phyloP scores from a whole-genome alignment of 345 rosid species.

The Rhodamnia rubescens region DNA sequence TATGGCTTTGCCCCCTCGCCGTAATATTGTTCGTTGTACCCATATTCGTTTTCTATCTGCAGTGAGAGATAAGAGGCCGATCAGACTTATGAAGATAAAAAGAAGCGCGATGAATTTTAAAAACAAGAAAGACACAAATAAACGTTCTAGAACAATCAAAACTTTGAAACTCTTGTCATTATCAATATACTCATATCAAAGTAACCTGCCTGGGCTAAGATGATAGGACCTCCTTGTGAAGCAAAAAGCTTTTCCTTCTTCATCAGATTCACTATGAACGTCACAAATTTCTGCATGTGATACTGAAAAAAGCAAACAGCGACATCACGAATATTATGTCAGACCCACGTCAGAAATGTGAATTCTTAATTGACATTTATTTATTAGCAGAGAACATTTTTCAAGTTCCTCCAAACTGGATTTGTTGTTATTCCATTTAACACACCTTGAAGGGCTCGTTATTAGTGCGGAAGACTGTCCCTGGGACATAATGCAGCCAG shows the following conservation, averaged over 20 bases:
- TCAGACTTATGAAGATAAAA: neutral
- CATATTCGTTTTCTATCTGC: conserved; percentile 94
- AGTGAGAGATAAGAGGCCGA: neutral
- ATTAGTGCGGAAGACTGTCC: conserved; percentile 77
- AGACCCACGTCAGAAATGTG: neutral
- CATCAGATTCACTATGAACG: conserved; percentile 66
- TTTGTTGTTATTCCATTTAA: neutral
- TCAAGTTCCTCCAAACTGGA: neutral
- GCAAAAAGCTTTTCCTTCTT: conserved; percentile 85
- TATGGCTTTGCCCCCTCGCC: conserved; percentile 73
- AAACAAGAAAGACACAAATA: neutral
- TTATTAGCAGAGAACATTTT: neutral
- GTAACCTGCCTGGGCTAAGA: conserved; percentile 71
- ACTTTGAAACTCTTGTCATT: neutral
- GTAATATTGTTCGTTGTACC: conserved; percentile 44
- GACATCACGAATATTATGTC: neutral
- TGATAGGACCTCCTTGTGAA: conserved; percentile 94
- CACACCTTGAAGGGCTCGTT: conserved; percentile 75
- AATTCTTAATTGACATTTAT: neutral
- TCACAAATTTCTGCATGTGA: conserved; percentile 76
- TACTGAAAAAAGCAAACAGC: conserved; percentile 28
- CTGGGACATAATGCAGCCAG: conserved; percentile 88
- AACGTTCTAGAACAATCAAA: neutral
- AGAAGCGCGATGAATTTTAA: neutral
- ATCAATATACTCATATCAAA: neutral